These are phyloP conservation scores for Corymbia calophylla DNA, from an alignment of 441 rosid genomes.

Conservation along the genomic window DNA sequence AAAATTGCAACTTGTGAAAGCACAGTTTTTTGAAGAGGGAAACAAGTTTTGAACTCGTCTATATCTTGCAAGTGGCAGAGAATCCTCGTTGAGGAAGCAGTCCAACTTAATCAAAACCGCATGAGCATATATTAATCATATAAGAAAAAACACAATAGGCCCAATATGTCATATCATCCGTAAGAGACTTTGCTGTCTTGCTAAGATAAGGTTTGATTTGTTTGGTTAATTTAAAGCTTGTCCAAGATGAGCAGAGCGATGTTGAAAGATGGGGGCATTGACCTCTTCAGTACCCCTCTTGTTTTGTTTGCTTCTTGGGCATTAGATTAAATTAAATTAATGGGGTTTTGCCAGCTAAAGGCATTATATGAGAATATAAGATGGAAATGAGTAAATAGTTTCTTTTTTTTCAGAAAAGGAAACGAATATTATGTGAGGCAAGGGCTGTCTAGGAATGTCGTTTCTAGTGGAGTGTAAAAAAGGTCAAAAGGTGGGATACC, in stretches of 20 bases:
- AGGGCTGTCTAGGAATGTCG: conserved; percentile 24
- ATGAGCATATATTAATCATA: conserved; percentile 7
- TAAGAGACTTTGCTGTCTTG: not conserved
- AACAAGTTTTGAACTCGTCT: not conserved
- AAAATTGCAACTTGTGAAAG: conserved; percentile 11
- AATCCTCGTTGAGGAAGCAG: conserved; percentile 18
- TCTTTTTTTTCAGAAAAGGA: not conserved
- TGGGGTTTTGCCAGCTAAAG: conserved; percentile 29
- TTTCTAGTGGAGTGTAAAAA: conserved; percentile 15
- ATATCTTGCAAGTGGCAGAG: not conserved
- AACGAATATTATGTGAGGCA: not conserved
- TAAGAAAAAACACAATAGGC: not conserved
- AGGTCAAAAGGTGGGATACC: conserved; percentile 26
- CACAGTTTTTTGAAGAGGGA: not conserved
- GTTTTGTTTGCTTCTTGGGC: conserved; percentile 14
- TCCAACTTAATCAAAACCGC: conserved; percentile 15
- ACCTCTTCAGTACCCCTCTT: conserved; percentile 17
- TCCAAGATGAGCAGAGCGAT: conserved; percentile 5
- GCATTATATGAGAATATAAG: conserved; percentile 7
- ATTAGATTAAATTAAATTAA: conserved; percentile 14
- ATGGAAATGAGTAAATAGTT: not conserved
- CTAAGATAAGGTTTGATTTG: not conserved
- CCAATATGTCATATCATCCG: not conserved
- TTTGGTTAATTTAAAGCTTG: not conserved
- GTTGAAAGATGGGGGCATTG: conserved; percentile 26